Conservation (phyloP, 306 rosid genomes). For the Trifolium pratense region DNA sequence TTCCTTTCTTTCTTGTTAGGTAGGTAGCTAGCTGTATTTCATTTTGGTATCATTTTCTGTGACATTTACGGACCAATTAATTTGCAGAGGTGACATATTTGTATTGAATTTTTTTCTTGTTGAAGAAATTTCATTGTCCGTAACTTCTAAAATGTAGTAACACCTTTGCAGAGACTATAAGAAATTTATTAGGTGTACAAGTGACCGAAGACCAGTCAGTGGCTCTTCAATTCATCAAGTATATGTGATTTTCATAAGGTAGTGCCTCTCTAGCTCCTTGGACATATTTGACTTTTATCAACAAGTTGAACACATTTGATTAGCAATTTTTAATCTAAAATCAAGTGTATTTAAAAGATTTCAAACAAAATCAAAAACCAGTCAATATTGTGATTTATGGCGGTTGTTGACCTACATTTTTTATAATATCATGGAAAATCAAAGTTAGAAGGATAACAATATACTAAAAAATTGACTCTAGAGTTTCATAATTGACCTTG, state of each 20-base stretch:
- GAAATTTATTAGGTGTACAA: background rate
- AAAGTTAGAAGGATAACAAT: too few relatives aligned
- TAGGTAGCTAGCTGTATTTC: slow-evolving; percentile 4
- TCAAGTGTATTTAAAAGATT: too few relatives aligned
- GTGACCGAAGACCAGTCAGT: background rate
- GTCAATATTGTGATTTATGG: background rate
- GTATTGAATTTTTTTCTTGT: background rate
- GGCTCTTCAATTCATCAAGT: background rate
- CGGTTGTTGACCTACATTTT: too few relatives aligned
- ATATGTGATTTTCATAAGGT: too few relatives aligned
- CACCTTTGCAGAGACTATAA: background rate
- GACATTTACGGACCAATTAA: slow-evolving; percentile 31
- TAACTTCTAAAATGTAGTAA: slow-evolving; percentile 1
- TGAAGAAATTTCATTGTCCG: background rate
- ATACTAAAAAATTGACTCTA: too few relatives aligned
- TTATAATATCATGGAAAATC: too few relatives aligned
- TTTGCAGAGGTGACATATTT: slow-evolving; percentile 8
- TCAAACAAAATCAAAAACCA: too few relatives aligned
- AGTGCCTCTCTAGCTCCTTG: background rate
- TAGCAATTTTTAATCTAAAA: background rate
- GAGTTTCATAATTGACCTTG: too few relatives aligned
- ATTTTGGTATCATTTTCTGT: slow-evolving; percentile 26
- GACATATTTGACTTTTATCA: background rate
- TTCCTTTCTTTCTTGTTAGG: background rate
- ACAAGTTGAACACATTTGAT: background rate